These are phyloP conservation scores for Cydonia oblonga DNA, from an alignment of 331 rosid species.

Conservation along the genomic window DNA sequence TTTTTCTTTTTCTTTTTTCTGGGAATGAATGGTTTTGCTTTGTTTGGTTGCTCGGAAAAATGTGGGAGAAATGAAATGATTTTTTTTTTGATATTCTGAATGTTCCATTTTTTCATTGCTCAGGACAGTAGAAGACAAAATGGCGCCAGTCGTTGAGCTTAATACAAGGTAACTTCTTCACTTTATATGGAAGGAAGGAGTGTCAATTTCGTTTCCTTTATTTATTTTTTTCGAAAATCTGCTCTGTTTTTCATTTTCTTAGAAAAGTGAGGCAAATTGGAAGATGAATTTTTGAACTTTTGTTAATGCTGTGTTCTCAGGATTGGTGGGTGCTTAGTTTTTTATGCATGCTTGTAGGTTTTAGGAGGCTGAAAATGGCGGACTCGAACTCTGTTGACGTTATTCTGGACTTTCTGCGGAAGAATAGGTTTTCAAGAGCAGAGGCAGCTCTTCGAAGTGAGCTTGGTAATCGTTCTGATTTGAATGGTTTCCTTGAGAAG, in stretches of 20 bases:
- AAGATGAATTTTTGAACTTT: not conserved
- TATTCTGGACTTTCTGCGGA: conserved; percentile 76
- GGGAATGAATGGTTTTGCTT: conserved; percentile 1
- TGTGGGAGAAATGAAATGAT: not conserved
- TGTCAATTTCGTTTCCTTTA: not conserved
- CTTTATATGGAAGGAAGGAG: not conserved
- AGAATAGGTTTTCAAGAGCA: conserved; percentile 66
- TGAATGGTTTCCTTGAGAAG: conserved; percentile 62
- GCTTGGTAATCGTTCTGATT: conserved; percentile 53
- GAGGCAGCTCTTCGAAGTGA: conserved; percentile 93
- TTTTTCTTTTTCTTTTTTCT: conserved; percentile 17
- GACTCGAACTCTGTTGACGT: conserved; percentile 67
- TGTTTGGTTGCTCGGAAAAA: conserved; percentile 21
- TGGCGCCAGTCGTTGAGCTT: conserved; percentile 42
- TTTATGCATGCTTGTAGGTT: conserved; percentile 32
- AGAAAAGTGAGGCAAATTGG: conserved; percentile 8
- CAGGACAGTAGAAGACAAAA: conserved; percentile 37
- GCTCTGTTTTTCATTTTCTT: not conserved
- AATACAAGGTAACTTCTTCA: conserved; percentile 35
- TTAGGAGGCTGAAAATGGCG: conserved; percentile 46
- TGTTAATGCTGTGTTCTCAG: conserved; percentile 16
- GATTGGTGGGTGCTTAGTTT: conserved; percentile 14
- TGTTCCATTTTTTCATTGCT: conserved; percentile 24
- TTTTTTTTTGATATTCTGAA: conserved; percentile 7
- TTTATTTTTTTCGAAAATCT: not conserved